Conservation (phyloP, 805 yeast species). For the Candida argentea region DNA sequence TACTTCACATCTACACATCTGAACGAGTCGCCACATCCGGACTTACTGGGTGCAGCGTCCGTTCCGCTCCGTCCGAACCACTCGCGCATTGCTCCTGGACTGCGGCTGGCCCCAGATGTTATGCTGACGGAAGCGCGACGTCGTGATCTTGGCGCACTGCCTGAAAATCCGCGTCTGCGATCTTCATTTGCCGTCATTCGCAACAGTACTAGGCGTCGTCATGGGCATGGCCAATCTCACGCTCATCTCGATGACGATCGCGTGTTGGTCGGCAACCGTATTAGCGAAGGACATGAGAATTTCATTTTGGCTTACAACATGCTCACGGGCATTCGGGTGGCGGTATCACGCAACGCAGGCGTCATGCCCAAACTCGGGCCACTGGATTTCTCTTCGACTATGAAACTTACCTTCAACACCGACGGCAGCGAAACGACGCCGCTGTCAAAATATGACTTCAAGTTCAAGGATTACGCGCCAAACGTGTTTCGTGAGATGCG, state of each 20-base stretch:
- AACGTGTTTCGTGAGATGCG: conserved; percentile 86
- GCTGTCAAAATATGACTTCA: conserved; percentile 89
- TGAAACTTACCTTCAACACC: conserved; percentile 79
- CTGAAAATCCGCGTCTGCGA: no score
- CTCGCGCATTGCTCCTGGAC: no score
- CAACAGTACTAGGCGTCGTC: no score
- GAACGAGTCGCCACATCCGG: no score
- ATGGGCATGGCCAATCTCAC: no score
- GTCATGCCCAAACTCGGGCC: conserved; percentile 63
- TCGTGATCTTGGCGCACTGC: no score
- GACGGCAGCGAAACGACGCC: conserved; percentile 87
- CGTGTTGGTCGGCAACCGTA: conserved; percentile 69
- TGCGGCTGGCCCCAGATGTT: no score
- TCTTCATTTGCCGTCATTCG: no score
- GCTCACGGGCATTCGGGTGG: conserved; percentile 93
- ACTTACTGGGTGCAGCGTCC: no score
- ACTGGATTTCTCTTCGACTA: conserved; percentile 59
- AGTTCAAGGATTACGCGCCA: conserved; percentile 93
- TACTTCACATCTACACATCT: no score
- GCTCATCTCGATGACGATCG: conserved; percentile 45
- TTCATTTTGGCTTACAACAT: conserved; percentile 92
- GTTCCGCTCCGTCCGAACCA: no score
- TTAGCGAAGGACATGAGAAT: conserved; percentile 87
- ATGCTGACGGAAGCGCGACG: no score
- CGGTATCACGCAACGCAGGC: conserved; percentile 88